phyloP scores from a whole-genome alignment of 2,329 filamentous ascomycete species.

The Thelonectria blattea region DNA sequence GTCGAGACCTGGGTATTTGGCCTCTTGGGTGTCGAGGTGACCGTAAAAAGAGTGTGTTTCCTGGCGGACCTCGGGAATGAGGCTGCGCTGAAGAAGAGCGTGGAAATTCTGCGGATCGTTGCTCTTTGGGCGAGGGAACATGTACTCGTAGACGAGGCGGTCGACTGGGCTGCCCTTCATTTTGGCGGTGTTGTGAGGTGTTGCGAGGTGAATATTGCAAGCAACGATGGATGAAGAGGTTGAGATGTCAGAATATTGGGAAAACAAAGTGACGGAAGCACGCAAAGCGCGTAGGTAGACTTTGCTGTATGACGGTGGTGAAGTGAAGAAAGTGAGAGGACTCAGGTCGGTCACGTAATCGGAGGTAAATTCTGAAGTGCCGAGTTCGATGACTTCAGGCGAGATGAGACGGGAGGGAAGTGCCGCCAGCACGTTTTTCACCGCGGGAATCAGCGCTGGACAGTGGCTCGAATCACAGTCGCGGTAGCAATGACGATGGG shows the following conservation, averaged over 20 bases:
- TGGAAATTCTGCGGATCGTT: slow-evolving; percentile 76
- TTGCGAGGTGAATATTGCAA: neutral
- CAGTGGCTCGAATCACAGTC: slow-evolving; percentile 3
- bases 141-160: slow-evolving; percentile 74
- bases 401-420: slow-evolving; percentile 6
- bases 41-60: slow-evolving; percentile 82
- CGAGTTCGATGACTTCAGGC: slow-evolving; percentile 4
- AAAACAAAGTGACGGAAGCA: neutral
- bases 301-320: neutral
- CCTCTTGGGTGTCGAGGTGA: slow-evolving; percentile 78
- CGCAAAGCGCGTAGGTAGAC: neutral
- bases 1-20: slow-evolving; percentile 82
- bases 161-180: slow-evolving; percentile 78
- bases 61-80: slow-evolving; percentile 79
- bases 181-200: slow-evolving; percentile 32
- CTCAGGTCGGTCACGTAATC: slow-evolving; percentile 30
- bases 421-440: slow-evolving; percentile 17
- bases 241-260: neutral
- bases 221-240: slow-evolving; percentile 8
- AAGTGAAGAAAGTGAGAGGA: slow-evolving; percentile 16
- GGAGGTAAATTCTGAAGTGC: slow-evolving; percentile 16
- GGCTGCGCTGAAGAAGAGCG: slow-evolving; percentile 70
- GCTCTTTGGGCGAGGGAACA: slow-evolving; percentile 72
- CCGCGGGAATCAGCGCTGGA: slow-evolving; percentile 1
- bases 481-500: slow-evolving; percentile 4